Evolutionary conservation across 352 stramenopile species (phyloP), one percentile per base, ranked within the genome.

Genomic region (Phytophthora sp.): DNA sequence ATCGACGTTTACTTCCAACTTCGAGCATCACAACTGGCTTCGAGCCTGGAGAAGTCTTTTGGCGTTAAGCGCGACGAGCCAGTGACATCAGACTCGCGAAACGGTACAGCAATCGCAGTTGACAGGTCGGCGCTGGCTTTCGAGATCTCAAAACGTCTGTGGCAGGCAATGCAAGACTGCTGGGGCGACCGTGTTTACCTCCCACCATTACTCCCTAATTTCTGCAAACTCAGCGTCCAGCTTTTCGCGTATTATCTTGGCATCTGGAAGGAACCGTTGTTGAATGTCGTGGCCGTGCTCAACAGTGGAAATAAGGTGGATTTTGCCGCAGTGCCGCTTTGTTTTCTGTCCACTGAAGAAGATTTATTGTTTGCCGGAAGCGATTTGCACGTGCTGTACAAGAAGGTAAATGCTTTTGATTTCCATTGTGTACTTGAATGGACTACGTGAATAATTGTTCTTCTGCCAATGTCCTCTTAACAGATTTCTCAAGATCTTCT

Each of bases 1-100:
- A 78, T 94, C 57, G 87, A 93, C 38, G 82, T 95, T 18, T 96
- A 96, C 73, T 95, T 94, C 51, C 85, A 96, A 57, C 67, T 94
- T 50, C 82, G 84, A 35, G 79, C 74, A 30, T 79, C 76, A 7
- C 69, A 93, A 63, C 50, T 95, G 4, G 68, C 82, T 29, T 57
- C 74, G 4, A 67, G 57, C 7, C 46, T 95, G 8, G 77, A 91
- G 35, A 71, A 76, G 13, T 76, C 82, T 7, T 89, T 92, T 42
- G 72, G 66, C 0, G 46, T 69, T 7, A 71, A 77, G 42, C 61
- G 70, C 18, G 65, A 77, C 18, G 55, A 86, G 15, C 13, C 46
- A 47, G 13, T 12, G n/a, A 11, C 27, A 47, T 30, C 54, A 21
- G 47, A 73, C 20, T 49, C 57, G 29, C 11, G 33, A 24, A 46